phyloP scores from a whole-genome alignment of 148 eudicot species.

The Heliosperma pusillum region DNA sequence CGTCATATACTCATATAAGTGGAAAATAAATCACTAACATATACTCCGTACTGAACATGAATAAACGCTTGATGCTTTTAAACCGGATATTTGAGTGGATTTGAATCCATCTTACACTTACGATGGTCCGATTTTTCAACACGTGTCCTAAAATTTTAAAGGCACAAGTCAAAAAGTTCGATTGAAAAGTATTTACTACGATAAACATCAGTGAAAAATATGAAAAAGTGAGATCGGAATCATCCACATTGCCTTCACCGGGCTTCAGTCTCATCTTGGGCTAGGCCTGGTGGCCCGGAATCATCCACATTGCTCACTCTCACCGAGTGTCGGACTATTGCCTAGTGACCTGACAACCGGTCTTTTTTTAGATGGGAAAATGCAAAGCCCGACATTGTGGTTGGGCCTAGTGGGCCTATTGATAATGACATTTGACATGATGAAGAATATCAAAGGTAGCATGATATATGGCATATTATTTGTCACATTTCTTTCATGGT shows the following conservation, averaged over 20 bases:
- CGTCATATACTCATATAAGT: too few relatives aligned
- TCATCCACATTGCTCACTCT: constrained; percentile 58
- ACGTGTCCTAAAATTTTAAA: too few relatives aligned
- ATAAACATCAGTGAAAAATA: too few relatives aligned
- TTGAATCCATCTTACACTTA: too few relatives aligned
- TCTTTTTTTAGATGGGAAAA: constrained; percentile 47
- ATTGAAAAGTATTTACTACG: too few relatives aligned
- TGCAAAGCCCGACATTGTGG: constrained; percentile 88
- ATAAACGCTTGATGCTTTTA: too few relatives aligned
- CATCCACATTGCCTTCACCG: constrained; percentile 88
- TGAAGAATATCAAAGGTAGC: constrained; percentile 79
- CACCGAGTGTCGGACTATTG: constrained; percentile 44
- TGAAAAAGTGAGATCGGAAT: too few relatives aligned
- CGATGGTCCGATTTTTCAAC: too few relatives aligned
- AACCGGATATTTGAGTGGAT: too few relatives aligned
- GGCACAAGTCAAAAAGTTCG: too few relatives aligned
- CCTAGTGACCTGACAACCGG: constrained; percentile 58
- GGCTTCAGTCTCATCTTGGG: constrained; percentile 76
- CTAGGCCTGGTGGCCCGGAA: constrained; percentile 77
- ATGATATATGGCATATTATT: constrained; percentile 82
- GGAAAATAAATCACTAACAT: too few relatives aligned
- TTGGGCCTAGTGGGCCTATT: constrained; percentile 62
- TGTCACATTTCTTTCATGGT: constrained; percentile 80
- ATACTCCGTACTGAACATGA: too few relatives aligned
- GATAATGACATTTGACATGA: constrained; percentile 59